phyloP scores from a whole-genome alignment of 108 stramenopile genomes.

The Aureococcus anophagefferens region DNA sequence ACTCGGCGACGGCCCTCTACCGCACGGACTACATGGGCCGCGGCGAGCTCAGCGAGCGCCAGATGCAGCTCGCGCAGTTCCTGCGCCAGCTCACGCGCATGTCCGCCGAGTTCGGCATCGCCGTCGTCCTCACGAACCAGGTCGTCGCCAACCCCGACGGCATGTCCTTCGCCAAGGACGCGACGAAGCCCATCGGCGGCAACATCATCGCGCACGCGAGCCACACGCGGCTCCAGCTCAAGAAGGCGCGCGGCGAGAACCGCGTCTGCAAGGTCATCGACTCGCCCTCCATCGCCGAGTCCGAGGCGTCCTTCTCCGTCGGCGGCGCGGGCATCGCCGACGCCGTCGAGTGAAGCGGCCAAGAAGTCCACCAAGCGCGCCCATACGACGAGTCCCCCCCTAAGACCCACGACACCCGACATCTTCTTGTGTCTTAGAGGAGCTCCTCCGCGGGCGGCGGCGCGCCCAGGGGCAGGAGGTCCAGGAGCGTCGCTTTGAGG shows the following conservation, averaged over 20 bases:
- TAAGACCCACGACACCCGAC: too few relatives aligned
- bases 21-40: conserved; percentile 99
- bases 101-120: conserved; percentile 96
- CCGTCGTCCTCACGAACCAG: conserved; percentile 98
- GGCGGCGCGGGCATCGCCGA: not conserved
- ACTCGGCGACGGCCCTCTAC: conserved; percentile 95
- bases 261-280: conserved; percentile 82
- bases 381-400: too few relatives aligned
- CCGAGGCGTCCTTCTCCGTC: not conserved
- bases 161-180: conserved; percentile 95
- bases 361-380: too few relatives aligned
- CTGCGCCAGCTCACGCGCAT: conserved; percentile 89
- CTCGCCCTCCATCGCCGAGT: not conserved
- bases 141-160: conserved; percentile 96
- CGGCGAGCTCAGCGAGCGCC: conserved; percentile 91
- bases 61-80: conserved; percentile 95
- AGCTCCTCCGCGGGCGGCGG: too few relatives aligned
- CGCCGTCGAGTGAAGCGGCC: not conserved
- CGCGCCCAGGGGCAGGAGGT: not conserved
- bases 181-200: conserved; percentile 97
- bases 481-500: not conserved
- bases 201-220: conserved; percentile 99
- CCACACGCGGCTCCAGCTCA: conserved; percentile 88
- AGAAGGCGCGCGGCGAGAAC: conserved; percentile 96
- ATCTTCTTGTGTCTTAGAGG: too few relatives aligned